Evolutionary conservation across 2,329 filamentous ascomycete species (phyloP).

Genomic region (Xylaria sp.): DNA sequence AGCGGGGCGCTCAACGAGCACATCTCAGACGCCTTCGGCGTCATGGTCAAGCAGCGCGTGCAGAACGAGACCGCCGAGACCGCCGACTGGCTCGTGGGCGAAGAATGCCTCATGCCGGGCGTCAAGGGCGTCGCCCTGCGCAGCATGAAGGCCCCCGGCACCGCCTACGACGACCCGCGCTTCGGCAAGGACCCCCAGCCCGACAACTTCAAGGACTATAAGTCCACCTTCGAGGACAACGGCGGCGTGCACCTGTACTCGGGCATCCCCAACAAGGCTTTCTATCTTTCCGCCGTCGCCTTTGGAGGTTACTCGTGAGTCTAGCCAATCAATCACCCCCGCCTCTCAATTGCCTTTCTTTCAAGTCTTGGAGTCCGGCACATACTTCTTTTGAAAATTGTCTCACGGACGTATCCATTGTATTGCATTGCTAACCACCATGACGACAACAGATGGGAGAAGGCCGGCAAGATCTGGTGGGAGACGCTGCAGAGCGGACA

Average conservation of each 20-base stretch:
- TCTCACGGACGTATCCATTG: background rate
- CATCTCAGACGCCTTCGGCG: slow-evolving; percentile 66
- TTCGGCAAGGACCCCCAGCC: slow-evolving; percentile 67
- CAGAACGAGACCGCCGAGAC: slow-evolving; percentile 57
- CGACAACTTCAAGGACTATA: slow-evolving; percentile 59
- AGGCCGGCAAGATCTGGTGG: slow-evolving; percentile 66
- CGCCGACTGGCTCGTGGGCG: slow-evolving; percentile 67
- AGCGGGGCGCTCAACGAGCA: slow-evolving; percentile 68
- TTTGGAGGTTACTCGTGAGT: slow-evolving; percentile 60
- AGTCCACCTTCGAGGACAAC: slow-evolving; percentile 57
- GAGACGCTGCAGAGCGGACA: slow-evolving; percentile 58
- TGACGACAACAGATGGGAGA: slow-evolving; percentile 59
- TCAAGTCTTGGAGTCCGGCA: too few species aligned
- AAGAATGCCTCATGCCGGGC: slow-evolving; percentile 62
- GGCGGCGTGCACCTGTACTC: slow-evolving; percentile 67
- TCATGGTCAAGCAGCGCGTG: slow-evolving; percentile 67
- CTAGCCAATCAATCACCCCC: background rate
- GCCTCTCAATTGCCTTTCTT: background rate
- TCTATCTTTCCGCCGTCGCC: slow-evolving; percentile 60
- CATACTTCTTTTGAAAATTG: background rate
- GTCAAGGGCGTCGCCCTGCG: slow-evolving; percentile 64
- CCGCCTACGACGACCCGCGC: slow-evolving; percentile 63
- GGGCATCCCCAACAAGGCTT: slow-evolving; percentile 68
- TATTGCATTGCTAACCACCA: background rate
- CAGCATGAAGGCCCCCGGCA: slow-evolving; percentile 65